Evolutionary conservation across 2,329 filamentous ascomycete genomes (phyloP), one percentile per base, ranked within the genome.

Genomic region (Pseudocercospora cruenta): DNA sequence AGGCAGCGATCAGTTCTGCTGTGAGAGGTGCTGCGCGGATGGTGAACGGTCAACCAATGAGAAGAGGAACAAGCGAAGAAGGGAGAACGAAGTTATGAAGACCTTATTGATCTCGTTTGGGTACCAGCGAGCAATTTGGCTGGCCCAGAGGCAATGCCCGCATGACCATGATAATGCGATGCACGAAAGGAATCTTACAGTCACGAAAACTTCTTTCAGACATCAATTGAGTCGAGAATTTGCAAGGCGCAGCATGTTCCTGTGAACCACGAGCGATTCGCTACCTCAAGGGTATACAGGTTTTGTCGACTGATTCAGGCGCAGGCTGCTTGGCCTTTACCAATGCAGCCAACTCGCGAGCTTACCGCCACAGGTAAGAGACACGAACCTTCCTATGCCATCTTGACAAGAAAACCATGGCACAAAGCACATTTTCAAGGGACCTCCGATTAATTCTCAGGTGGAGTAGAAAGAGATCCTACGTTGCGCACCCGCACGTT

Each of bases 61-160:
- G 73, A 43, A 70, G 77, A 51, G 70, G 74, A 24, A 65, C 67
- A 14, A 78, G 75, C 43, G 77, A 78, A 58, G 77, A 79, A 43
- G 77, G 77, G 14, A 73, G 77, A 59, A 78, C 76, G 60, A 79
- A 79, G 68, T 66, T 79, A 45, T 78, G 69, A 76, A 24, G 33
- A 36, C 26, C 47, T 24, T 22, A 1, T 19, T 53, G 47, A 43
- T 14, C 39, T 9, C 4, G 14, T 16, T n/a, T 43, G 39, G 39
- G 16, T 16, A 39, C 3, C 16, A 39, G 36, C 14, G 8, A 43
- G 39, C 10, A 7, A 43, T 19, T 16, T 19, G n/a, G 39, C 33
- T 16, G 33, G 33, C 33, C 33, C 33, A 36, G 16, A 12, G 33
- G 10, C 4, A 36, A 36, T 12, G 33, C 16, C 14, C 12, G 16